Evolutionary conservation across 108 stramenopile genomes (phyloP), one percentile per base, ranked within the genome.

Genomic region (Parietichytrium sp.): DNA sequence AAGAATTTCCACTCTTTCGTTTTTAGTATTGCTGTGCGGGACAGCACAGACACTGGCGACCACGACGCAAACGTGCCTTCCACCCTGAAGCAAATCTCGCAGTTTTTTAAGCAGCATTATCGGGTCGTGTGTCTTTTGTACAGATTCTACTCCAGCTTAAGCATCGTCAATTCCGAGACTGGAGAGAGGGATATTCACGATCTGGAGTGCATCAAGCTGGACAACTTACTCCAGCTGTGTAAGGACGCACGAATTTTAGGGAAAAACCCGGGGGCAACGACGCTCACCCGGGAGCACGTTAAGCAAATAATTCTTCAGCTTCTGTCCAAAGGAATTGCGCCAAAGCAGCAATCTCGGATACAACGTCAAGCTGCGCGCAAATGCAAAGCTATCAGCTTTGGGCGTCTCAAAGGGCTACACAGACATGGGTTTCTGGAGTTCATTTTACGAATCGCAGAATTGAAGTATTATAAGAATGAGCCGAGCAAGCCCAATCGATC

Each of bases 21-120:
- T 1, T 42, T 45, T n/a, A 72, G 61, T 20, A 72, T 72, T 72
- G 61, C 61, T n/a, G 61, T 72, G 33, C 61, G 61, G 23, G 61
- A 72, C 42, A 72, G 61, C 3, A 72, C 61, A 0, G 61, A 72
- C 61, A 72, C 36, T 13, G 61, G 61, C 42, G 45, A 72, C 38
- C 36, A 45, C 38, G 61, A 72, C 42, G 61, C 61, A 6, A 72
- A 72, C 20, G 61, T 72, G 8, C 61, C 61, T 6, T 33, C 61
- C 23, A 72, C 45, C 38, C 61, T 72, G 38, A n/a, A 23, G n/a
- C 36, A 72, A 1, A 72, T 72, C 33, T n/a, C 36, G 45, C 38
- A 12, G n/a, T 72, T 72, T 72, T 42, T 72, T 20, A 16, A 25
- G 6, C 15, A 6, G n/a, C 36, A 72, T 20, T 72, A 72, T 1